These are phyloP conservation scores for Cytospora chrysosperma DNA, from an alignment of 2,329 filamentous ascomycete genomes.

Conservation along the genomic window DNA sequence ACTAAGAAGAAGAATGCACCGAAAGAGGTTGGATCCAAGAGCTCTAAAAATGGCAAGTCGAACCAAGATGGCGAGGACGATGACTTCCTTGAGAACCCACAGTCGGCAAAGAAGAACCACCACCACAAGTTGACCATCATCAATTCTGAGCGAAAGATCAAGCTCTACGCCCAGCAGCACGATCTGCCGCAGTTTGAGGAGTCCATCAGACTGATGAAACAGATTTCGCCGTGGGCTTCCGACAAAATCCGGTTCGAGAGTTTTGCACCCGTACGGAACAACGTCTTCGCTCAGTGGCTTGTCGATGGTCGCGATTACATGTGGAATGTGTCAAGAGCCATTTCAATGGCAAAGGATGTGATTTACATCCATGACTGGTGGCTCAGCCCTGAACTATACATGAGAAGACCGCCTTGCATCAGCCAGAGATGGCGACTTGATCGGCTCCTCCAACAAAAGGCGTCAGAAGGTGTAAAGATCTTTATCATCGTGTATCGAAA, in stretches of 20 bases:
- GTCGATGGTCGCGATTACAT: conserved; percentile 97
- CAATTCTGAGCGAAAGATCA: conserved; percentile 90
- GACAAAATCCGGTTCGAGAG: conserved; percentile 80
- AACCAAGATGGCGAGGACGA: conserved; percentile 29
- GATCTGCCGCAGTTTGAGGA: conserved; percentile 91
- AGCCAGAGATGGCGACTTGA: conserved; percentile 98
- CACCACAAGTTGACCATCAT: conserved; percentile 86
- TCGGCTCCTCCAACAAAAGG: conserved; percentile 87
- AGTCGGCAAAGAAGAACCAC: conserved; percentile 35
- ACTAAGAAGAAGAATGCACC: conserved; percentile 58
- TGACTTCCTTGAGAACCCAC: conserved; percentile 35
- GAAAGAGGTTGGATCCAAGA: conserved; percentile 40
- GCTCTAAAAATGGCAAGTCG: conserved; percentile 53
- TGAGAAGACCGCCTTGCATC: conserved; percentile 89
- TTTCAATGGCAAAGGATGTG: conserved; percentile 95
- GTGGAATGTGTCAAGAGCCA: conserved; percentile 97
- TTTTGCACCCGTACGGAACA: conserved; percentile 84
- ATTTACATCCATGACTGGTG: conserved; percentile 99
- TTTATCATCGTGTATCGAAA: conserved; percentile 98
- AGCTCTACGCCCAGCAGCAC: conserved; percentile 83
- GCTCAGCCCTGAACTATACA: conserved; percentile 93
- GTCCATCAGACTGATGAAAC: conserved; percentile 83
- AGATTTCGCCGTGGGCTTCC: conserved; percentile 77
- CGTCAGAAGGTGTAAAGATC: conserved; percentile 91
- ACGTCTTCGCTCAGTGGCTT: conserved; percentile 91